A percentile compares a stretch with the other conserved stretches of the same genome.
These are phyloP conservation scores for Chrysoporthe deuterocubensis DNA, from an alignment of 2,329 filamentous ascomycete genomes.

Conservation along the genomic window DNA sequence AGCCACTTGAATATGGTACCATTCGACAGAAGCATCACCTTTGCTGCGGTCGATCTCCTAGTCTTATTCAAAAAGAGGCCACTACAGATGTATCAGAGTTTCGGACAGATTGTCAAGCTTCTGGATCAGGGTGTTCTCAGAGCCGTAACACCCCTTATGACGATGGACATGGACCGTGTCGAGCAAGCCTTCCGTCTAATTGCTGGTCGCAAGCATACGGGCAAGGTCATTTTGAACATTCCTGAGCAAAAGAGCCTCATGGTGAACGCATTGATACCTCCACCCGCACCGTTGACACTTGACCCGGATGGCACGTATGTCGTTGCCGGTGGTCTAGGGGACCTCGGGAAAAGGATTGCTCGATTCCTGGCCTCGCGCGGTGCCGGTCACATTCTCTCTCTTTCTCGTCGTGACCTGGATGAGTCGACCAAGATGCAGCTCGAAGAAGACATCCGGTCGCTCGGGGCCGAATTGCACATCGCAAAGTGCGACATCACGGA, in stretches of 20 bases:
- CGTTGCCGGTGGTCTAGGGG: constrained; percentile 41
- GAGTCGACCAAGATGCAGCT: constrained; percentile 21
- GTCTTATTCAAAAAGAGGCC: constrained; percentile 15
- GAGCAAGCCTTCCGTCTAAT: constrained; percentile 48
- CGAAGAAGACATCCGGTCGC: constrained; percentile 26
- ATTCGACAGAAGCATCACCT: constrained; percentile 35
- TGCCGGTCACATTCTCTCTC: constrained; percentile 37
- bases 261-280: constrained; percentile 31
- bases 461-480: constrained; percentile 32
- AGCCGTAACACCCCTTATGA: constrained; percentile 41
- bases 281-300: constrained; percentile 22
- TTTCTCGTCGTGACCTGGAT: constrained; percentile 35
- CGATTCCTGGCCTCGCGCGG: constrained; percentile 36
- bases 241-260: constrained; percentile 19
- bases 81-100: constrained; percentile 8
- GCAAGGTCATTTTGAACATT: constrained; percentile 41
- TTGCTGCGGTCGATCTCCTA: constrained; percentile 24
- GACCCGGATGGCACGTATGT: constrained; percentile 36
- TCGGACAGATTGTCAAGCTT: constrained; percentile 15
- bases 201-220: constrained; percentile 46
- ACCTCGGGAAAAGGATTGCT: constrained; percentile 36
- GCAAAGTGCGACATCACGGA: constrained; percentile 42
- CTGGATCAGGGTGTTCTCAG: constrained; percentile 23
- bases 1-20: constrained; percentile 40
- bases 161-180: constrained; percentile 41